Base-by-base conservation (phyloP, 1,139 yeast species). In the Eremothecium sinecaudum region DNA sequence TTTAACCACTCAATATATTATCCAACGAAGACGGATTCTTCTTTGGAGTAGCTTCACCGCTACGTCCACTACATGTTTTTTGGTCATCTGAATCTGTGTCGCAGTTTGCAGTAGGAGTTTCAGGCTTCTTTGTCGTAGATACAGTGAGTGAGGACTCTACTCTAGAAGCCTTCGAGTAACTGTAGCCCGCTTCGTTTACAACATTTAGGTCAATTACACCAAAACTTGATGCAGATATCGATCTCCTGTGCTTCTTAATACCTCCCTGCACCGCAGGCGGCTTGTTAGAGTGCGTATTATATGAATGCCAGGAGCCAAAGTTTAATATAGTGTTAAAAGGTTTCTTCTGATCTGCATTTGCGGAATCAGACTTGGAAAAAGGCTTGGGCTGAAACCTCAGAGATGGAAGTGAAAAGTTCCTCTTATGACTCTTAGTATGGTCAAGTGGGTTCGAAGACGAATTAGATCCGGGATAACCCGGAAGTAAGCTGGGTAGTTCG, bases 201-300 rank as follows among this genome's bases (percentile, higher is more conserved):
- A 47, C 41, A 31, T 48, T 53, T 11, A 54, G 36, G 35, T 54
- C 57, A 12, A 54, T 52, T 5, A 53, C 55, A 7, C 58, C 56
- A 31, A 53, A 53, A n/a, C 35, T 37, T 4, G 42, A 43, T 4
- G 52, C 48, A 1, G 58, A 51, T 31, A 41, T 45, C 8, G 56
- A 40, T 19, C 56, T 38, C 36, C 53, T 46, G 29, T 53, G 58
- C 28, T 38, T 46, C 35, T 40, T 43, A 19, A 29, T n/a, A 21
- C 23, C 24, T 29, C 10, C 15, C 10, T 16, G 37, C 17, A 4
- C 26, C 28, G 4, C 28, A 22, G 15, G 19, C 24, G 18, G 15
- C 21, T 26, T 26, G 18, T 22, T 35, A 32, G 10, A 23, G 13
- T 26, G 37, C 16, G 29, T 34, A 30, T 28, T 35, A 29, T 30